Conservation (phyloP, 2,329 filamentous ascomycete genomes). For the Magnaporthiopsis poae region DNA sequence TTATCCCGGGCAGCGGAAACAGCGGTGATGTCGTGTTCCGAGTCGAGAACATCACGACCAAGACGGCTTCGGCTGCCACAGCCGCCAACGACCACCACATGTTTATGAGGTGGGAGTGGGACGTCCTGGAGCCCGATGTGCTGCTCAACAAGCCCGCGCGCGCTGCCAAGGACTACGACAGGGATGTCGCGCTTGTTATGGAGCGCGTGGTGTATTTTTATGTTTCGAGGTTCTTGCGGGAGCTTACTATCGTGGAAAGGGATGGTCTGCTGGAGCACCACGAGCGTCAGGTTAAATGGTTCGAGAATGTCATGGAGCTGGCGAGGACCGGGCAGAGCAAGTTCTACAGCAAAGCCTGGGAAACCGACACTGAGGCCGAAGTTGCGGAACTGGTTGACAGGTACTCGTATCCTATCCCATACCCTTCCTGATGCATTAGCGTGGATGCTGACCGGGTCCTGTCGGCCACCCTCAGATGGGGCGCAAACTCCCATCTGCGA, state of each 20-base stretch:
- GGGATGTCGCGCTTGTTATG: background rate
- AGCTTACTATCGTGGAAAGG: background rate
- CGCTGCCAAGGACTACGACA: background rate
- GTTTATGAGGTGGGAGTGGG: background rate
- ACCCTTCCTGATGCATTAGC: background rate
- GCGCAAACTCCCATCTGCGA: conserved; percentile 11
- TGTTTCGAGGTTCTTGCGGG: background rate
- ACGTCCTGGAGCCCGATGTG: background rate
- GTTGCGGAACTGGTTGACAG: background rate
- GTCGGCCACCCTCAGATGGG: conserved; percentile 3
- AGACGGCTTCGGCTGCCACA: conserved; percentile 15
- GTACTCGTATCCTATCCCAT: background rate
- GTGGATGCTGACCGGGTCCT: background rate
- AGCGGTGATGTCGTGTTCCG: conserved; percentile 19
- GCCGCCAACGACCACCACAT: background rate
- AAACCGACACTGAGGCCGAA: background rate
- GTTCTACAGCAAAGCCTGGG: background rate
- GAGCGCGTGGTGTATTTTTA: background rate
- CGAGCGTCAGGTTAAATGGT: background rate
- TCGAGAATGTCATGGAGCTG: background rate
- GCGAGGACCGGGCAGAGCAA: no score
- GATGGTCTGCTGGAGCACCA: background rate
- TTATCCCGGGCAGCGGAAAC: conserved; percentile 16
- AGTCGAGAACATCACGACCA: conserved; percentile 19
- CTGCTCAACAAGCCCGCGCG: background rate